A percentile compares a stretch with the other conserved stretches of the same genome.
These are phyloP conservation scores for Lasiodiplodia gonubiensis DNA, from an alignment of 2,329 filamentous ascomycete species.

Conservation along the genomic window DNA sequence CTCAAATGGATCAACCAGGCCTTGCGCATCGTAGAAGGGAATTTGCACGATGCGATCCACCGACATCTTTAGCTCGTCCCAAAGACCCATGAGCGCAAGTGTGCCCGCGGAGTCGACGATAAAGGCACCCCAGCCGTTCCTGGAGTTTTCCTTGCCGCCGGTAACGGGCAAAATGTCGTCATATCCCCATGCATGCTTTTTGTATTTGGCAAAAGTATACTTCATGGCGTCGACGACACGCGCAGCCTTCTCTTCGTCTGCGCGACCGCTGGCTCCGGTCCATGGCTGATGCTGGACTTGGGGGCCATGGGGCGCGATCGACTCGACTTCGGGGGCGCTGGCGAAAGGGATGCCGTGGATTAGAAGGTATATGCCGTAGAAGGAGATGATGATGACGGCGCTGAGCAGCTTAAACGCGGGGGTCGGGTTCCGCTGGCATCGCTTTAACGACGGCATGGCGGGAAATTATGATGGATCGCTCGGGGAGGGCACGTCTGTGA, in stretches of 20 bases:
- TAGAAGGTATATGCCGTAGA: constrained; percentile 49
- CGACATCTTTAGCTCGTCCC: constrained; percentile 48
- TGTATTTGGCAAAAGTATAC: constrained; percentile 49
- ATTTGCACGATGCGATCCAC: constrained; percentile 48
- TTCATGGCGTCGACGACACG: constrained; percentile 48
- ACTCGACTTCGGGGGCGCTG: background rate
- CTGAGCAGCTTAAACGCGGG: constrained; percentile 51
- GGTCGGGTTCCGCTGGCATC: constrained; percentile 41
- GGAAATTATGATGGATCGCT: constrained; percentile 2
- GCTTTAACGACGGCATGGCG: constrained; percentile 36
- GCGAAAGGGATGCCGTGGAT: constrained; percentile 38
- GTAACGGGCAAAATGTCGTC: constrained; percentile 49
- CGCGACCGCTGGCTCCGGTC: constrained; percentile 43
- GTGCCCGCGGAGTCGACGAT: constrained; percentile 51
- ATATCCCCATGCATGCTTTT: constrained; percentile 47
- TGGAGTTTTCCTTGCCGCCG: constrained; percentile 42
- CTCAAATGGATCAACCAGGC: constrained; percentile 50
- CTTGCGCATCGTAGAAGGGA: constrained; percentile 44
- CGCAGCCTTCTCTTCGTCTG: constrained; percentile 42
- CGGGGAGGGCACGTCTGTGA: background rate
- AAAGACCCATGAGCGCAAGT: constrained; percentile 49
- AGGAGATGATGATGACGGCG: constrained; percentile 46
- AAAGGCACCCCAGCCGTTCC: constrained; percentile 52
- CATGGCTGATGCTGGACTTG: constrained; percentile 43
- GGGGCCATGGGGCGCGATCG: constrained; percentile 32